Conservation (phyloP, 2,329 filamentous ascomycete genomes). For the Sclerotinia borealis region DNA sequence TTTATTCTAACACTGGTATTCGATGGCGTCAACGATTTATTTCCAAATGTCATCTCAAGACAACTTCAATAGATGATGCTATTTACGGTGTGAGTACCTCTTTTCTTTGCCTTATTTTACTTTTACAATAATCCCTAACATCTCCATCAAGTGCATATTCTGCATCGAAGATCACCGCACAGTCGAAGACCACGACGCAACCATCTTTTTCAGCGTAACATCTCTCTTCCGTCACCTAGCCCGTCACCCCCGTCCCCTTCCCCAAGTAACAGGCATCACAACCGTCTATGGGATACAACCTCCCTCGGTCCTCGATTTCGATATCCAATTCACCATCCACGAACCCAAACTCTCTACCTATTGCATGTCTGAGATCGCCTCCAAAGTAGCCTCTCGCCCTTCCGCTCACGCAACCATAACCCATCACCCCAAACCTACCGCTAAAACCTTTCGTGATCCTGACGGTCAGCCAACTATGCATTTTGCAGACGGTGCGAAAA, state of each 20-base stretch:
- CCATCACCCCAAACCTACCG: slow-evolving; percentile 24
- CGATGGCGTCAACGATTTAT: slow-evolving; percentile 30
- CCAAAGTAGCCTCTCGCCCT: slow-evolving; percentile 25
- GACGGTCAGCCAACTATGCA: slow-evolving; percentile 26
- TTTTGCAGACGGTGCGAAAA: slow-evolving; percentile 29
- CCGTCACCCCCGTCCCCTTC: slow-evolving; percentile 28
- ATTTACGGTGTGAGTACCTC: slow-evolving; percentile 26
- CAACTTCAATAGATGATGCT: slow-evolving; percentile 26
- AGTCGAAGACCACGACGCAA: slow-evolving; percentile 32
- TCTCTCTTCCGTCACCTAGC: slow-evolving; percentile 30
- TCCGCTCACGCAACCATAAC: slow-evolving; percentile 22
- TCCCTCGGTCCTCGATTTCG: slow-evolving; percentile 27
- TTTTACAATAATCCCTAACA: background rate
- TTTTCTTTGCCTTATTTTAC: background rate
- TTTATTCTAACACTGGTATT: slow-evolving; percentile 29
- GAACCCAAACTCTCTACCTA: slow-evolving; percentile 18
- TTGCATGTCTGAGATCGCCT: slow-evolving; percentile 22
- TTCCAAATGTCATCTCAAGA: slow-evolving; percentile 30
- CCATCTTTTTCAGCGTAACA: slow-evolving; percentile 30
- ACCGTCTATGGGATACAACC: slow-evolving; percentile 27
- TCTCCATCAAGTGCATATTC: slow-evolving; percentile 26
- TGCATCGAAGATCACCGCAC: slow-evolving; percentile 30
- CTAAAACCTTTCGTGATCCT: slow-evolving; percentile 22
- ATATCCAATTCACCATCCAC: slow-evolving; percentile 27
- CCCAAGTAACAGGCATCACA: slow-evolving; percentile 24